phyloP scores from a whole-genome alignment of 2,329 filamentous ascomycete species.

The Fusarium graminum region DNA sequence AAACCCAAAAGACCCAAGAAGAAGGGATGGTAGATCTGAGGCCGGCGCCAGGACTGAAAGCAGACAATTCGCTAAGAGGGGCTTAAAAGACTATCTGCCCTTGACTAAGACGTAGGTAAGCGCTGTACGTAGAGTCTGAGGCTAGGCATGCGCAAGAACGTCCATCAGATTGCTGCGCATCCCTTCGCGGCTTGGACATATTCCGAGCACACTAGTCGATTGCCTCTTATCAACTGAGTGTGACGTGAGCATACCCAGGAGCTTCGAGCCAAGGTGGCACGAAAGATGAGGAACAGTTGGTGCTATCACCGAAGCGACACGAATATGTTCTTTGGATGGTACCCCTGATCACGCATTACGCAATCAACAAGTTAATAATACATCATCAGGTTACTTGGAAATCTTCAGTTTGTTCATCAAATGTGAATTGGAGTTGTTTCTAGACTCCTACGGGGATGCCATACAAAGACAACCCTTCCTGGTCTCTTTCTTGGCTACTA shows the following conservation, averaged over 20 bases:
- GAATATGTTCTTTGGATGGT: not conserved
- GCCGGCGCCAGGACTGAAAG: not conserved
- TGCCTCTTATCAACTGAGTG: not conserved
- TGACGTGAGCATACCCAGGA: not conserved
- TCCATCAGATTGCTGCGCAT: not conserved
- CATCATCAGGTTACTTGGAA: not conserved
- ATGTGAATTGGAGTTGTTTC: constrained; percentile 48
- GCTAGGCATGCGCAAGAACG: not conserved
- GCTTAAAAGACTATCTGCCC: not conserved
- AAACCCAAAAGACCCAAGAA: not conserved
- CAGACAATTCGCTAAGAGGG: not conserved
- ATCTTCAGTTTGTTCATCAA: constrained; percentile 20
- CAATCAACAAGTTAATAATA: not conserved
- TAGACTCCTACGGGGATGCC: constrained; percentile 22
- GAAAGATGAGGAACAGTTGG: not conserved
- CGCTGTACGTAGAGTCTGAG: not conserved
- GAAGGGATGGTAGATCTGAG: not conserved
- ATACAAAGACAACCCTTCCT: constrained; percentile 6
- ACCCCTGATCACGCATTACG: not conserved
- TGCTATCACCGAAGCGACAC: not conserved
- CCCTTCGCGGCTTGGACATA: not conserved
- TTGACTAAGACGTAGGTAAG: not conserved
- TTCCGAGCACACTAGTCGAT: not conserved
- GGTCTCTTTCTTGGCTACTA: constrained; percentile 14
- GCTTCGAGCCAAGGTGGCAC: constrained; percentile 1